Evolutionary conservation across 768 basidiomycete species (phyloP).

Genomic region (Podaxis sp.): DNA sequence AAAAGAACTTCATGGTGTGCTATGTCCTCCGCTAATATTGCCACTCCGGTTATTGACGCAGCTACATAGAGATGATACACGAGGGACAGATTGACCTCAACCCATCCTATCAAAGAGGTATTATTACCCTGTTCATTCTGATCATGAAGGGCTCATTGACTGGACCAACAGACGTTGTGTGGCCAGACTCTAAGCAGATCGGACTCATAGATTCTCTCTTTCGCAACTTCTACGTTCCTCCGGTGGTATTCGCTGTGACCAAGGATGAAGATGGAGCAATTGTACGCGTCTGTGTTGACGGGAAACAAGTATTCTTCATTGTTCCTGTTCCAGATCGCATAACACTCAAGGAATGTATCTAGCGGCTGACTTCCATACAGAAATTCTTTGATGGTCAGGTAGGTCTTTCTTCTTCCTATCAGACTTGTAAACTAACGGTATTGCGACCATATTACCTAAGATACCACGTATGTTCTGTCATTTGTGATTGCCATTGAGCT

Average conservation of each 20-base stretch:
- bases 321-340: not conserved
- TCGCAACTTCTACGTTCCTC: slow-evolving; percentile 75
- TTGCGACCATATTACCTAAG: slow-evolving; percentile 22
- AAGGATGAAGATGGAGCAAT: slow-evolving; percentile 52
- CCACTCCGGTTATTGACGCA: not conserved
- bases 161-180: slow-evolving; percentile 58
- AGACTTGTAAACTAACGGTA: not conserved
- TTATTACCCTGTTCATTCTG: not conserved
- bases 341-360: slow-evolving; percentile 4
- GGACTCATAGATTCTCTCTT: slow-evolving; percentile 75
- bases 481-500: not conserved
- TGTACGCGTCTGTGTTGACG: slow-evolving; percentile 68
- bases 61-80: slow-evolving; percentile 54
- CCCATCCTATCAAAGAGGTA: slow-evolving; percentile 29
- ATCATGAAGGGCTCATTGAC: not conserved
- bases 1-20: slow-evolving; percentile 42
- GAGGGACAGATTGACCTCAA: slow-evolving; percentile 66
- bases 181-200: slow-evolving; percentile 66
- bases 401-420: slow-evolving; percentile 28
- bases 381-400: slow-evolving; percentile 74
- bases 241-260: slow-evolving; percentile 67
- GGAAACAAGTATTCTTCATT: slow-evolving; percentile 66
- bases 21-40: not conserved
- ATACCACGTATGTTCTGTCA: slow-evolving; percentile 45
- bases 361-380: slow-evolving; percentile 74